Conservation (phyloP, 2,329 filamentous ascomycete genomes). For the Camillea tinctor region DNA sequence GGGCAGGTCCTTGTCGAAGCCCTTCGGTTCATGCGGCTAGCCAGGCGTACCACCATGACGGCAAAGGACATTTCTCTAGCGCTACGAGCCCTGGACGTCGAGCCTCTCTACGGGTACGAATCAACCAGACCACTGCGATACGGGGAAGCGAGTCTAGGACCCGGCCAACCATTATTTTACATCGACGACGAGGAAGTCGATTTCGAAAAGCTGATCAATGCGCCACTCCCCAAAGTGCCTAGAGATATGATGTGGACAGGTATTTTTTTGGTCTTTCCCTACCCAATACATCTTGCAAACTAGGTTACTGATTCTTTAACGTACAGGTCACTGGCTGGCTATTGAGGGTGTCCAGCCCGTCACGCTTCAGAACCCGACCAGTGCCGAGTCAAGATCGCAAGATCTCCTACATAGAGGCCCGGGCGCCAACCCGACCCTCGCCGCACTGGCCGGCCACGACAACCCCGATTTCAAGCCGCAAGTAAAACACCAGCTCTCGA, state of each 20-base stretch:
- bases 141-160: constrained; percentile 89
- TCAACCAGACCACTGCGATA: constrained; percentile 85
- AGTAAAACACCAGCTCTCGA: constrained; percentile 94
- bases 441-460: constrained; percentile 79
- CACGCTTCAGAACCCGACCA: constrained; percentile 93
- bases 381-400: constrained; percentile 76
- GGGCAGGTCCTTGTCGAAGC: constrained; percentile 92
- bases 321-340: constrained; percentile 87
- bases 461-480: constrained; percentile 82
- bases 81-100: constrained; percentile 81
- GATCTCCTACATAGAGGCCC: constrained; percentile 89
- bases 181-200: constrained; percentile 98
- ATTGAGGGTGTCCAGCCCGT: constrained; percentile 96
- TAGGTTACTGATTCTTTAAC: constrained; percentile 4
- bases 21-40: constrained; percentile 92
- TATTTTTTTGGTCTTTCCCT: constrained; percentile 36
- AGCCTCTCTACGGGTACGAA: constrained; percentile 95
- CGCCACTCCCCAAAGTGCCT: constrained; percentile 89
- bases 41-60: constrained; percentile 79
- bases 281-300: no score
- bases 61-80: constrained; percentile 90
- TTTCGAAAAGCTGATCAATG: constrained; percentile 98
- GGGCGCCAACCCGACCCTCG: constrained; percentile 80
- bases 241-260: constrained; percentile 90
- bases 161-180: constrained; percentile 93